Conservation (phyloP, 805 yeast genomes). For the Debaryomyces castellii region DNA sequence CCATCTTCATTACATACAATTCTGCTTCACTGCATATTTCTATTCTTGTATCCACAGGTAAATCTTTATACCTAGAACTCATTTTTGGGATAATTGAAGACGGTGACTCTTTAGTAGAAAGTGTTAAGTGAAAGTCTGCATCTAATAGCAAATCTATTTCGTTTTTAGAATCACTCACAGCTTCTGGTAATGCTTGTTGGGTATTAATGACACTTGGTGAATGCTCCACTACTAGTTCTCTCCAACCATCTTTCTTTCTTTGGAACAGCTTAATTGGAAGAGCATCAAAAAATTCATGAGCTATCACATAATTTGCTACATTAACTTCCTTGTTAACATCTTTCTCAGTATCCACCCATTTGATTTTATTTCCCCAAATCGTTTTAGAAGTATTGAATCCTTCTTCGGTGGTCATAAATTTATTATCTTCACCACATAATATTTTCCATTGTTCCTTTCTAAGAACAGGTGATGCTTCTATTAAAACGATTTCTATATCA, state of each 20-base stretch:
- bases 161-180: slow-evolving; percentile 3
- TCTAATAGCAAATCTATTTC: slow-evolving; percentile 12
- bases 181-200: slow-evolving; percentile 25
- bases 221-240: slow-evolving; percentile 71
- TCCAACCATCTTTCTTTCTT: slow-evolving; percentile 68
- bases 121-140: slow-evolving; percentile 53
- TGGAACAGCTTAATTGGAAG: slow-evolving; percentile 72
- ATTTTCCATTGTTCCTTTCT: slow-evolving; percentile 52
- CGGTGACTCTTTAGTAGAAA: slow-evolving; percentile 61
- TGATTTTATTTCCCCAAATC: slow-evolving; percentile 51
- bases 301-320: slow-evolving; percentile 62
- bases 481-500: slow-evolving; percentile 49
- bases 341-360: slow-evolving; percentile 61
- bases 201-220: slow-evolving; percentile 35
- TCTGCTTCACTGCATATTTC: slow-evolving; percentile 79
- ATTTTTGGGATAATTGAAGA: slow-evolving; percentile 56
- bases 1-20: slow-evolving; percentile 53
- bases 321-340: slow-evolving; percentile 31
- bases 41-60: slow-evolving; percentile 57
- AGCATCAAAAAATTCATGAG: slow-evolving; percentile 89
- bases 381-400: slow-evolving; percentile 41
- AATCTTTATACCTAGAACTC: slow-evolving; percentile 48
- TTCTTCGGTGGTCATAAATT: slow-evolving; percentile 21
- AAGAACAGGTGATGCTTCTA: slow-evolving; percentile 72
- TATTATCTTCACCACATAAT: slow-evolving; percentile 40